Base-by-base conservation (phyloP, 2,329 filamentous ascomycete genomes). In the Microsporum canis region DNA sequence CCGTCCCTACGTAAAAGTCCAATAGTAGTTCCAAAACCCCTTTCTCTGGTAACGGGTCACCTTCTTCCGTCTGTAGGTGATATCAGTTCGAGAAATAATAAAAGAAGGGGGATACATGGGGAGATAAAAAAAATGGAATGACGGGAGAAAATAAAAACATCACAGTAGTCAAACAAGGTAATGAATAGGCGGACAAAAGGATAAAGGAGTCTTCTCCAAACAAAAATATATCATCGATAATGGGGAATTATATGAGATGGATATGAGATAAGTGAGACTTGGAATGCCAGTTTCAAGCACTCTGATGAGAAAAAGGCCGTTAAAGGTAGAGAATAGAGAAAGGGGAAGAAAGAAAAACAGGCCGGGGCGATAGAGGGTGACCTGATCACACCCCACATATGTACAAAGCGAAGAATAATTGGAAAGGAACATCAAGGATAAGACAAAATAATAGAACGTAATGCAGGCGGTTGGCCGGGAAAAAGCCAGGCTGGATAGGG, bases 241-340 rank as follows among this genome's bases (percentile, higher is more conserved):
- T 17, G 29, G 49, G 49, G 29, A 53, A 33, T 43, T 43, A 43
- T 53, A 53, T 53, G 49, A 53, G 14, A 34, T 53, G 29, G 29
- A 34, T 33, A 31, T 53, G 29, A 53, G 27, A 53, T 53, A 34
- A 14, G 29, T 4, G 49, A 33, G 31, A 27, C 49, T 53, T 31
- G 49, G 27, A 53, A 53, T 53, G 49, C 49, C 49, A 34, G 49
- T 53, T 53, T 53, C 49, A 53, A 53, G 49, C 49, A 53, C 49
- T 23, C 49, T 53, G 49, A 33, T 33, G 39, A 5, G 39, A 2
- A 43, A 53, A 53, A n/a, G 5, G 27, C 49, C 49, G 27, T 53
- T 23, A 23, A 34, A 34, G 12, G 27, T 31, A 53, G 39, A n/a
- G 39, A 43, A n/a, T 5, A 7, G 39, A 43, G 6, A 43, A 43